Evolutionary conservation across 1,139 yeast species (phyloP).

Genomic region (Debaryomycetaceae sp.): DNA sequence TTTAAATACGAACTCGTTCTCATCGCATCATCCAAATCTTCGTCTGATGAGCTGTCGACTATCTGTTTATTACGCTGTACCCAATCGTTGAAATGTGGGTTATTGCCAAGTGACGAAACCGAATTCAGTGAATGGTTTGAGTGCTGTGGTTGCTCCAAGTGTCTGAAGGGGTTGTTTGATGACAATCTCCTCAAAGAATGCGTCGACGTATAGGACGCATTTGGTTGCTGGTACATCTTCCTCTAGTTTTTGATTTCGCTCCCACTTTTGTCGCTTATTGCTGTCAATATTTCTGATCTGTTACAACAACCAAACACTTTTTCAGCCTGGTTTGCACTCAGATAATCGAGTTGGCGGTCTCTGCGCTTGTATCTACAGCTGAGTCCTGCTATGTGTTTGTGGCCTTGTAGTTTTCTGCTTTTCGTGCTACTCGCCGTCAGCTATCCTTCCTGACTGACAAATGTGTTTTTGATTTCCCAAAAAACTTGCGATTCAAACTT

Average conservation of each 20-base stretch:
- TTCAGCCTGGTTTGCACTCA: background rate
- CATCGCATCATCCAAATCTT: slow-evolving; percentile 21
- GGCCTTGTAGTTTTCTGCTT: background rate
- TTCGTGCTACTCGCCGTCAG: background rate
- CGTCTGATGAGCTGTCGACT: slow-evolving; percentile 41
- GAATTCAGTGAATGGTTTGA: slow-evolving; percentile 4
- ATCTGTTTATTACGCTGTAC: slow-evolving; percentile 45
- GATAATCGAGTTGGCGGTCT: background rate
- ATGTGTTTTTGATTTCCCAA: too few species aligned
- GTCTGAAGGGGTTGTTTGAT: slow-evolving; percentile 59
- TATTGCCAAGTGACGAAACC: slow-evolving; percentile 9
- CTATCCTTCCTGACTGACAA: too few species aligned
- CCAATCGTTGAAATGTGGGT: slow-evolving; percentile 45
- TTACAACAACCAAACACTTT: background rate
- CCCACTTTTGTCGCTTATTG: background rate
- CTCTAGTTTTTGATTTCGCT: background rate
- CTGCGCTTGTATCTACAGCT: background rate
- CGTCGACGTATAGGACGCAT: slow-evolving; percentile 30
- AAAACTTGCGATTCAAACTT: too few species aligned
- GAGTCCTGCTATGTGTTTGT: background rate
- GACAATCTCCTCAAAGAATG: slow-evolving; percentile 49
- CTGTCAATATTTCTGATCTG: background rate
- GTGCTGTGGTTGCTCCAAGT: slow-evolving; percentile 4
- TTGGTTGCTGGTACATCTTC: slow-evolving; percentile 41
- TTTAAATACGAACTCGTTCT: background rate